Conservation (phyloP, 2,329 filamentous ascomycete species). For the Lachnellula subtilissima region DNA sequence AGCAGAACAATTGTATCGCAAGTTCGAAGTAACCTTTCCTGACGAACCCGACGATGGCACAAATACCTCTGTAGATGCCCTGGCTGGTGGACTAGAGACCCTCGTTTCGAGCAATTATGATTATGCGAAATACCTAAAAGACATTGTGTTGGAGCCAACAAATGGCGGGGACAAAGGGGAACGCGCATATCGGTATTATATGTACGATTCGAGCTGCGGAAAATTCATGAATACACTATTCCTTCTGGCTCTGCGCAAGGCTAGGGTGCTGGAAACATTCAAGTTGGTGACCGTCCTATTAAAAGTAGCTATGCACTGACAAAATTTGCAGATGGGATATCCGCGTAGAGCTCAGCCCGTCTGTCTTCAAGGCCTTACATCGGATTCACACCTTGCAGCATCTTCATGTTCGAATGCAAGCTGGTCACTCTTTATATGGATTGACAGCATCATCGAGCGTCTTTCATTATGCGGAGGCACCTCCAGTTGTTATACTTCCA, state of each 20-base stretch:
- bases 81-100: slow-evolving; percentile 55
- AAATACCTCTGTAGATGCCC: slow-evolving; percentile 49
- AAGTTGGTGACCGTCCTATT: slow-evolving; percentile 35
- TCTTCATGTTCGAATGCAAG: slow-evolving; percentile 55
- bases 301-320: background rate
- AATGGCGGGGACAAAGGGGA: slow-evolving; percentile 50
- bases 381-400: slow-evolving; percentile 46
- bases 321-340: slow-evolving; percentile 52
- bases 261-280: slow-evolving; percentile 52
- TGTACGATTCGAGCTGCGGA: slow-evolving; percentile 51
- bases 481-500: slow-evolving; percentile 2
- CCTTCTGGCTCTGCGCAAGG: slow-evolving; percentile 50
- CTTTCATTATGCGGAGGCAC: slow-evolving; percentile 26
- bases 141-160: slow-evolving; percentile 52
- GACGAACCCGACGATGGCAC: slow-evolving; percentile 48
- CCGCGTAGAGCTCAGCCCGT: slow-evolving; percentile 55
- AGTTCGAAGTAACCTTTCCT: slow-evolving; percentile 57
- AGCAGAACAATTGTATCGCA: slow-evolving; percentile 54
- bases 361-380: slow-evolving; percentile 54
- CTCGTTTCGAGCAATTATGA: slow-evolving; percentile 60
- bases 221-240: slow-evolving; percentile 61
- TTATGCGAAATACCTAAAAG: slow-evolving; percentile 53
- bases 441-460: slow-evolving; percentile 36
- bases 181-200: slow-evolving; percentile 48
- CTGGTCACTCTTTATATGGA: slow-evolving; percentile 51